phyloP scores from a whole-genome alignment of 2,329 filamentous ascomycete genomes.

The Fusarium circinatum region DNA sequence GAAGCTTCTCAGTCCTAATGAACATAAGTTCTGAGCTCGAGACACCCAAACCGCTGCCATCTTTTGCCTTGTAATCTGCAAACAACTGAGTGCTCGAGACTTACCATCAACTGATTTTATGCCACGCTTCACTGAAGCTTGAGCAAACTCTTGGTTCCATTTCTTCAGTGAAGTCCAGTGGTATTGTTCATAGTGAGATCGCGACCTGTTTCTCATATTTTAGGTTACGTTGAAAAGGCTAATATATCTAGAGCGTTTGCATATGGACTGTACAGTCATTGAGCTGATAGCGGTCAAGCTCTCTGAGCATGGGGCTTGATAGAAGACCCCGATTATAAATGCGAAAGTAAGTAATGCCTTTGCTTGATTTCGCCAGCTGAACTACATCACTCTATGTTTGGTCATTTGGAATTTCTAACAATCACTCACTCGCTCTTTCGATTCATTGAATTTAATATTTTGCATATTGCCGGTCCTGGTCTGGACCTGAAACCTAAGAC shows the following conservation, averaged over 20 bases:
- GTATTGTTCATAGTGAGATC: neutral
- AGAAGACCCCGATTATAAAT: too few species aligned
- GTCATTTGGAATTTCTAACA: too few species aligned
- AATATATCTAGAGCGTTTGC: neutral
- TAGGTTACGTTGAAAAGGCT: neutral
- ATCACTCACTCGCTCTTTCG: too few species aligned
- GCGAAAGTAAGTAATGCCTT: too few species aligned
- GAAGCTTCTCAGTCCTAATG: fast-evolving
- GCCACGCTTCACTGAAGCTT: neutral
- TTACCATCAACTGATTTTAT: neutral
- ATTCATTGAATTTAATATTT: too few species aligned
- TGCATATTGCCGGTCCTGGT: too few species aligned
- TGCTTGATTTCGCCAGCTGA: too few species aligned
- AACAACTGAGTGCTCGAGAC: neutral
- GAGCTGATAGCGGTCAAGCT: neutral
- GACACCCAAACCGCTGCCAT: neutral
- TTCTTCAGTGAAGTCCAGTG: neutral
- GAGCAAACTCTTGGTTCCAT: neutral
- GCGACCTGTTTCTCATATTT: neutral
- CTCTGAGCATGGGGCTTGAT: neutral
- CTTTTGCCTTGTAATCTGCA: neutral
- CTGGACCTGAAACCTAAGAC: too few species aligned
- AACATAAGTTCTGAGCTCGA: neutral
- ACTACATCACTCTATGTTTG: too few species aligned
- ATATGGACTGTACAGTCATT: neutral